Percentiles rank a stretch among this genome's conserved stretches.
Conservation (phyloP, 805 yeast genomes). For the Wickerhamomyces kurtzmanii region DNA sequence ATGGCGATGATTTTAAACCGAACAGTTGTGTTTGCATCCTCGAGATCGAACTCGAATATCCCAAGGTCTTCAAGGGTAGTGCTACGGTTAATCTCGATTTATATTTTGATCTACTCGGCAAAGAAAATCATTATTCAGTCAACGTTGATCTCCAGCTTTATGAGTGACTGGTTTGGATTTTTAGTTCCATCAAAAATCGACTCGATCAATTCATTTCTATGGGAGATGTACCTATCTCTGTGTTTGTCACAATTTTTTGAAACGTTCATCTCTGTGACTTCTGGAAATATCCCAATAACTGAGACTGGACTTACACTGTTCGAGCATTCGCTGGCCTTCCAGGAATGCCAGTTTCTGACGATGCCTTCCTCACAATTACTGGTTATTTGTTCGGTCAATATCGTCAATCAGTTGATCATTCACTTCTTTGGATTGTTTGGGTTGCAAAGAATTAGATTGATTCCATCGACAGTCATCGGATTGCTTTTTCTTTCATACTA, state of each 20-base stretch:
- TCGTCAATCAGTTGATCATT: conserved; percentile 47
- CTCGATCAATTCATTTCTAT: conserved; percentile 42
- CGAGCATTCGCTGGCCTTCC: conserved; percentile 70
- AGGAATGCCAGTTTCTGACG: conserved; percentile 47
- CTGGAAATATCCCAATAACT: conserved; percentile 45
- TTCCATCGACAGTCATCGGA: conserved; percentile 57
- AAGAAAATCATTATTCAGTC: not conserved
- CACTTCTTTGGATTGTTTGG: conserved; percentile 55
- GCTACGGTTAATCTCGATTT: conserved; percentile 28
- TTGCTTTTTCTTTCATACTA: conserved; percentile 38
- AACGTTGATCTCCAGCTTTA: too few species aligned
- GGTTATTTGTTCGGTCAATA: conserved; percentile 42
- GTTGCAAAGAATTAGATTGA: conserved; percentile 42
- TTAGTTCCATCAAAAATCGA: conserved; percentile 11
- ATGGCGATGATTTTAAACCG: conserved; percentile 51
- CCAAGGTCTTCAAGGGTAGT: conserved; percentile 19
- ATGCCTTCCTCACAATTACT: conserved; percentile 46
- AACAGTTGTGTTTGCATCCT: conserved; percentile 46
- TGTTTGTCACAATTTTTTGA: conserved; percentile 59
- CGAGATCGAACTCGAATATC: conserved; percentile 25
- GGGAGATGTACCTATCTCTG: conserved; percentile 51
- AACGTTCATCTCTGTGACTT: conserved; percentile 49
- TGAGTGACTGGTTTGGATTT: conserved; percentile 6
- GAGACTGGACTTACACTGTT: conserved; percentile 66
- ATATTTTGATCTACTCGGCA: conserved; percentile 1